Evolutionary conservation across 805 yeast species (phyloP).

Genomic region (Wickerhamomyces bisporus): DNA sequence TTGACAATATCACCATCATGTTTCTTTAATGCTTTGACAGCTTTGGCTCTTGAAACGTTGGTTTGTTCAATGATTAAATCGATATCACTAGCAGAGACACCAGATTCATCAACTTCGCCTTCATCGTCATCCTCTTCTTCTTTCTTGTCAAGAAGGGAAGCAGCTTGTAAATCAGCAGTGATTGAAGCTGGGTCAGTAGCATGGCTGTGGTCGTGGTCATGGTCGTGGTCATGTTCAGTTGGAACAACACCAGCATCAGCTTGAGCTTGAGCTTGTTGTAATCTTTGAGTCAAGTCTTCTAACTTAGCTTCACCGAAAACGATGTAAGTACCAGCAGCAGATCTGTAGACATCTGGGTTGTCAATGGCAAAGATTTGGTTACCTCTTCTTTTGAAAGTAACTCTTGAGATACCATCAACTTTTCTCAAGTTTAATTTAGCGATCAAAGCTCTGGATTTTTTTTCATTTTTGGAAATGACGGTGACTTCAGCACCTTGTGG

Average conservation of each 20-base stretch:
- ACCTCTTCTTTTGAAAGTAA: conserved; percentile 90
- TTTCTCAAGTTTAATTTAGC: conserved; percentile 84
- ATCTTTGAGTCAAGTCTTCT: conserved; percentile 87
- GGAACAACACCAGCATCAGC: conserved; percentile 39
- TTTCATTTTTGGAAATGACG: conserved; percentile 84
- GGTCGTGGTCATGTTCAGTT: conserved; percentile 54
- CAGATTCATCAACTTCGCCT: conserved; percentile 79
- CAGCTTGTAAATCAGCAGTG: conserved; percentile 76
- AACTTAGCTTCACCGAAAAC: conserved; percentile 98
- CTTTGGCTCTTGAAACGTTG: conserved; percentile 82
- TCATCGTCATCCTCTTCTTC: conserved; percentile 49
- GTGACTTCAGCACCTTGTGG: conserved; percentile 82
- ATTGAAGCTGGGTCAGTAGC: conserved; percentile 73
- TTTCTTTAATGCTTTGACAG: conserved; percentile 82
- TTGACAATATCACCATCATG: conserved; percentile 94
- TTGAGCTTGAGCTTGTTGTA: conserved; percentile 69
- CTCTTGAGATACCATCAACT: conserved; percentile 90
- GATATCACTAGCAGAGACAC: conserved; percentile 76
- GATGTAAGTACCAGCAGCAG: conserved; percentile 88
- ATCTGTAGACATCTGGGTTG: conserved; percentile 90
- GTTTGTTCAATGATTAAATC: conserved; percentile 89
- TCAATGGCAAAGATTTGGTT: conserved; percentile 89
- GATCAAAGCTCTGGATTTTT: conserved; percentile 90
- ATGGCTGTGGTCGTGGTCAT: conserved; percentile 40
- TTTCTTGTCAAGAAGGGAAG: conserved; percentile 45